Base-by-base conservation (phyloP, 73 alveolate genomes). In the Paraurostyla sp. region DNA sequence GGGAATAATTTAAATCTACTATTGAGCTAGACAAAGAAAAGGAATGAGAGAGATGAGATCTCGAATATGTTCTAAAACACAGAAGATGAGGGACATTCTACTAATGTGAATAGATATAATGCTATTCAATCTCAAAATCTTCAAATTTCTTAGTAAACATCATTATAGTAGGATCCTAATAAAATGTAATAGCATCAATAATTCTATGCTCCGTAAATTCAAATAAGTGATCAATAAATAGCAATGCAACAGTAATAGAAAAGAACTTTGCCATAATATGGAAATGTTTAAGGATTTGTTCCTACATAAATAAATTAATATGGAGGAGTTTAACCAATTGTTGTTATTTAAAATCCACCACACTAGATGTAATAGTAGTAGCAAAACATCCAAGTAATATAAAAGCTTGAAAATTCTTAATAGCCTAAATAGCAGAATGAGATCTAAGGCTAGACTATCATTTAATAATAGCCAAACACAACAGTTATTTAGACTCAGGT, bases 51-150 rank as follows among this genome's bases (percentile, higher is more conserved):
- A 6, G 2, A 69, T 69, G 84, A 38, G 23, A 46, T 46, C 57
- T 15, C 57, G 18, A 46, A 46, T 18, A 46, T 46, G 13, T 15
- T 46, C 18, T 46, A 46, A 18, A 46, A 46, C 18, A 15, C 18
- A 15, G 57, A 46, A 46, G 57, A 46, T 41, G 84, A 69, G 33
- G 62, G 40, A 23, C 84, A 69, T 69, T 27, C 32, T 45, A 60
- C 22, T 27, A 60, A 60, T 33, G 9, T 60, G 25, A 50, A 45
- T 9, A 18, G 78, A 18, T 60, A 29, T 60, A 60, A 60, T 33
- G 32, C 51, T 60, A 60, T 60, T 45, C 23, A 33, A 27, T 52
- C 69, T 20, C 23, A 52, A n/a, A 52, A 52, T 52, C 69, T n/a
- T 35, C 22, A 13, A 52, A 52, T 9, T 13, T 52, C 23, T 25